These are phyloP conservation scores for Salicornia ramosissima DNA, from an alignment of 148 eudicot genomes.

Conservation along the genomic window DNA sequence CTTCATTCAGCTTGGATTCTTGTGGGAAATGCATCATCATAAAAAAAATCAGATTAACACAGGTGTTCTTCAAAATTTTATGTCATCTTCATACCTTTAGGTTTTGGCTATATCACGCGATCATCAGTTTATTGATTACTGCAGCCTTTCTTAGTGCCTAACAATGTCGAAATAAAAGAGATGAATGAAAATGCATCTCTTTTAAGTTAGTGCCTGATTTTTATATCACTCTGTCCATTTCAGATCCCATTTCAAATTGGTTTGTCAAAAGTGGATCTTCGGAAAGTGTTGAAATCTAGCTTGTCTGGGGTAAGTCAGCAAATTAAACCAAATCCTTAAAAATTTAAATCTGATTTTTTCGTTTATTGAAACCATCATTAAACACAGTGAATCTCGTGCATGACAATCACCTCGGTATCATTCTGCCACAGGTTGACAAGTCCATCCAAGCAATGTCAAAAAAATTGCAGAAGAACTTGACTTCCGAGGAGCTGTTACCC, in stretches of 20 bases:
- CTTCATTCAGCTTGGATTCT: too few species aligned
- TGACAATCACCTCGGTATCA: neutral
- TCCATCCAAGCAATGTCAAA: constrained; percentile 75
- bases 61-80: too few species aligned
- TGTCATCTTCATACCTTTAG: too few species aligned
- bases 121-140: too few species aligned
- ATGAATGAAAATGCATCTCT: neutral
- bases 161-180: neutral
- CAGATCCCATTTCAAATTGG: constrained; percentile 95
- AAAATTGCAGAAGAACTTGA: constrained; percentile 76
- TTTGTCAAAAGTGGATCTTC: constrained; percentile 73
- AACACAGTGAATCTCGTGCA: neutral
- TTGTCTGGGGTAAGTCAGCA: constrained; percentile 70
- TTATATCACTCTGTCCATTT: constrained; percentile 14
- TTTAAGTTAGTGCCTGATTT: neutral
- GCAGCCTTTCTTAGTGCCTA: neutral
- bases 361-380: neutral
- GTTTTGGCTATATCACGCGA: too few species aligned
- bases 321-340: neutral
- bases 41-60: too few species aligned
- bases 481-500: constrained; percentile 86
- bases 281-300: constrained; percentile 87
- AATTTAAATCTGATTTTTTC: neutral
- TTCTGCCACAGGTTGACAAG: constrained; percentile 65
- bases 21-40: too few species aligned